Percentiles rank a stretch among this genome's conserved stretches.
These are phyloP conservation scores for Phyllostachys edulis DNA, from an alignment of 176 grass and related monocot genomes.

Conservation along the genomic window DNA sequence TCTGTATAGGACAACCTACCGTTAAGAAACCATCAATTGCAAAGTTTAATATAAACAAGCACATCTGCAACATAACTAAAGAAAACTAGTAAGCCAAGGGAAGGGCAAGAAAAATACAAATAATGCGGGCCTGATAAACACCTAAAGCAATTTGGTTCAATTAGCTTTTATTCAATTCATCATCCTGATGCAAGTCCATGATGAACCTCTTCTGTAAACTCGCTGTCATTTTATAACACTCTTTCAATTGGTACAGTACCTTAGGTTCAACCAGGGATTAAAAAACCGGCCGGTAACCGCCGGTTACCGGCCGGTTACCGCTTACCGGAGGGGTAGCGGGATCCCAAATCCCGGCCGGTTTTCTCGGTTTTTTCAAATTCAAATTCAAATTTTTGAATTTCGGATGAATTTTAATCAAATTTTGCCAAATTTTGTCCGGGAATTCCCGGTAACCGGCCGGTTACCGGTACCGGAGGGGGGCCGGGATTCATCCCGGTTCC, in stretches of 20 bases:
- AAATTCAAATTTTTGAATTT: too few species aligned
- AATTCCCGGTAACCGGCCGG: too few species aligned
- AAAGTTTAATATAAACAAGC: slow-evolving; percentile 33
- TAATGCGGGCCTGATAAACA: not conserved
- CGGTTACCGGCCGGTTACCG: too few species aligned
- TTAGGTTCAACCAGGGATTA: not conserved
- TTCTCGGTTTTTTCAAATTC: too few species aligned
- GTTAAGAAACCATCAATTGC: slow-evolving; percentile 38
- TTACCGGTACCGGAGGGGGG: too few species aligned
- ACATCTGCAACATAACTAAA: not conserved
- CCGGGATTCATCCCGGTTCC: too few species aligned
- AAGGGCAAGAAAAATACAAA: not conserved
- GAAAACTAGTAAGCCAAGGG: not conserved
- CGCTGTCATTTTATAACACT: not conserved
- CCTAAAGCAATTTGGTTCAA: not conserved
- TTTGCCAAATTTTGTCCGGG: too few species aligned
- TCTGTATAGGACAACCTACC: slow-evolving; percentile 62
- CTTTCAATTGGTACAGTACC: not conserved
- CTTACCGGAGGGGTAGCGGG: too few species aligned
- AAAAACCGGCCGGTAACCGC: too few species aligned
- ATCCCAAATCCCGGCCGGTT: too few species aligned
- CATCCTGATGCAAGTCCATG: not conserved
- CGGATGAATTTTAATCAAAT: too few species aligned
- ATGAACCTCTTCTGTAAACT: not conserved
- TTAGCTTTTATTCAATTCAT: slow-evolving; percentile 3